Conservation (phyloP, 140 eudicot species). For the Cichorium intybus region DNA sequence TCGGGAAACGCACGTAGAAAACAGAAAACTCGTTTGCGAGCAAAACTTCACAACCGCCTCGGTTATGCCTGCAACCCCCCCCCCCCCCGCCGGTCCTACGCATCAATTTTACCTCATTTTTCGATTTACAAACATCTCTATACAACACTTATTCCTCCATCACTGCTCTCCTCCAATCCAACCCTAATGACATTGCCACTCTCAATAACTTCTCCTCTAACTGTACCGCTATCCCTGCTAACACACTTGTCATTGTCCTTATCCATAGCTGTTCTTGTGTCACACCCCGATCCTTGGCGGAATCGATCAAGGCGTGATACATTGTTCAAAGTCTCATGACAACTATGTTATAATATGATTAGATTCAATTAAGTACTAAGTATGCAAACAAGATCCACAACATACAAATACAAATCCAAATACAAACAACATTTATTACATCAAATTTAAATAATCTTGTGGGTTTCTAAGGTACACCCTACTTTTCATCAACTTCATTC, state of each 20-base stretch:
- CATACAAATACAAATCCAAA: too few species aligned
- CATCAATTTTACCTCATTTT: conserved; percentile 52
- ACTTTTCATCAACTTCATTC: too few species aligned
- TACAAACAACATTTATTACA: too few species aligned
- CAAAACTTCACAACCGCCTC: conserved; percentile 14
- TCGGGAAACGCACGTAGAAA: conserved; percentile 41
- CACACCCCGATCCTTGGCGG: not conserved
- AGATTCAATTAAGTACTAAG: too few species aligned
- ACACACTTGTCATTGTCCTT: conserved; percentile 43
- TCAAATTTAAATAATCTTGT: too few species aligned
- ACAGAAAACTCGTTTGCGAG: conserved; percentile 37
- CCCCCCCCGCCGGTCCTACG: conserved; percentile 2
- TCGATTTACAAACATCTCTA: conserved; percentile 24
- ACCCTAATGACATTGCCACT: conserved; percentile 25
- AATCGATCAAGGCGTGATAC: too few species aligned
- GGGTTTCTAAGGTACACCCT: too few species aligned
- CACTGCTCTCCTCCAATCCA: conserved; percentile 34
- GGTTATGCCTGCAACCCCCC: conserved; percentile 51
- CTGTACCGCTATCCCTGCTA: conserved; percentile 11
- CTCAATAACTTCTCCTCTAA: conserved; percentile 41
- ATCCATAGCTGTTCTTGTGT: conserved; percentile 37
- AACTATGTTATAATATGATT: too few species aligned
- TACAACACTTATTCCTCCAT: conserved; percentile 38
- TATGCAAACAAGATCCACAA: too few species aligned
- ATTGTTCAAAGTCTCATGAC: too few species aligned